Base-by-base conservation (phyloP, 1,284 basidiomycete species). In the Ganoderma boninense region DNA sequence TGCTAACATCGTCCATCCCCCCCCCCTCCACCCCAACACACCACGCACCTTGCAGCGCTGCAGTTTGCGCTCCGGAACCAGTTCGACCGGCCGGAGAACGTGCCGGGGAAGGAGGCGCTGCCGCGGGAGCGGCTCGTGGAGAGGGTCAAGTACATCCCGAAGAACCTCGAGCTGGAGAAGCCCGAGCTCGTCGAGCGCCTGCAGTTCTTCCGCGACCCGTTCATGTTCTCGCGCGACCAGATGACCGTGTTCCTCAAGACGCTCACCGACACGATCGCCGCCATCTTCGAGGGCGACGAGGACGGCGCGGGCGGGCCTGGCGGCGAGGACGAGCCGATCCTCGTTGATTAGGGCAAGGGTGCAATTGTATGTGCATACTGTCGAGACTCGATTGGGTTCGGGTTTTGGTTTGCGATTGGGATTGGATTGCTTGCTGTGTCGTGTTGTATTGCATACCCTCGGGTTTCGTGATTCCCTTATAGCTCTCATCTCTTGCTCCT, bases 181-280 rank as follows among this genome's bases (percentile, higher is more conserved):
- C 73, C 78, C 10, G 86, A 89, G 6, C 89, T 90, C 77, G 84
- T 87, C 20, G 79, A 86, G 44, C 82, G 82, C 56, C 80, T 95
- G n/a, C 85, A 85, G 29, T 94, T 91, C 78, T 84, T 95, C 69
- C 83, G 80, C 43, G 83, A 83, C 2, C 79, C 88, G 0, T 95
- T 95, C 79, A 89, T 90, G 18, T 95, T 95, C 77, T 82, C 86
- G 67, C 84, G 86, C 60, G 82, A 86, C 26, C 93, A 95, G 78
- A 83, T 92, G 67, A 84, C 88, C 2, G 79, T 91, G 29, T 92
- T 94, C 80, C 78, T 91, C 61, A 84, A 85, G 75, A 90, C 88
- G 26, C 78, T 92, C 69, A 82, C 86, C 66, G 85, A 87, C 52
- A 84, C 82, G 63, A 79, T 92, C 65, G 10, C 46, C 7, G 46